phyloP scores from a whole-genome alignment of 1,284 basidiomycete genomes.

The Pseudozyma hubeiensis region DNA sequence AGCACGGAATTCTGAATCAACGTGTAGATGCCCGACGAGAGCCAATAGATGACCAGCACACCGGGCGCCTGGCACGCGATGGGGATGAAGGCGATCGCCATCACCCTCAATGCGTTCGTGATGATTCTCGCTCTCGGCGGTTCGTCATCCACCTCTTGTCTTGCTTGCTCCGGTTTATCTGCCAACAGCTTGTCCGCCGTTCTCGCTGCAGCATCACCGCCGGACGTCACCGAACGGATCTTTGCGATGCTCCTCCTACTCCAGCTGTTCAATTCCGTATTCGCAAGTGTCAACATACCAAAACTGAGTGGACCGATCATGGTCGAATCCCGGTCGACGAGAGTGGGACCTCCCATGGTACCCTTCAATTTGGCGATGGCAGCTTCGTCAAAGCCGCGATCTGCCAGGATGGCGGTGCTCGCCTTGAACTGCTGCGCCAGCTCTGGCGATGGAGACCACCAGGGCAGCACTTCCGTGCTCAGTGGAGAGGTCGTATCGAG shows the following conservation, averaged over 20 bases:
- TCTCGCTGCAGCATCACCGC: slow-evolving; percentile 22
- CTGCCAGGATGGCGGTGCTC: slow-evolving; percentile 52
- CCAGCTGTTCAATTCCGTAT: slow-evolving; percentile 61
- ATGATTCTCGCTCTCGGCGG: slow-evolving; percentile 71
- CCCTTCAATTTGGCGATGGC: slow-evolving; percentile 49
- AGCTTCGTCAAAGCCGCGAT: slow-evolving; percentile 58
- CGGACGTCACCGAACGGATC: slow-evolving; percentile 22
- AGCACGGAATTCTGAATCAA: slow-evolving; percentile 82
- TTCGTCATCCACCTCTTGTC: slow-evolving; percentile 26
- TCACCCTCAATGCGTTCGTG: slow-evolving; percentile 75
- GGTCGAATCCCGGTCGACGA: slow-evolving; percentile 58
- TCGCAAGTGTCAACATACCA: slow-evolving; percentile 60
- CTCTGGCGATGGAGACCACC: slow-evolving; percentile 63
- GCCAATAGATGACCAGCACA: slow-evolving; percentile 84
- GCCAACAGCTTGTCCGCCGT: slow-evolving; percentile 31
- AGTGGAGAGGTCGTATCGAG: slow-evolving; percentile 48
- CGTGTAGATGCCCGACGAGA: slow-evolving; percentile 82
- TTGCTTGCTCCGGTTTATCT: not conserved
- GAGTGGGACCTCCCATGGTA: slow-evolving; percentile 59
- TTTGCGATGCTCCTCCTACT: slow-evolving; percentile 45
- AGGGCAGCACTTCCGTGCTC: slow-evolving; percentile 55
- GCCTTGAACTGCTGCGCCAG: slow-evolving; percentile 53
- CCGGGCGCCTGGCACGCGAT: slow-evolving; percentile 82
- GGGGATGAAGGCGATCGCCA: slow-evolving; percentile 79
- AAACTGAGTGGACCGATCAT: slow-evolving; percentile 60